Percentiles rank a stretch among this genome's conserved stretches.
Conservation (phyloP, 148 eudicot genomes). For the Chenopodium berlandieri region DNA sequence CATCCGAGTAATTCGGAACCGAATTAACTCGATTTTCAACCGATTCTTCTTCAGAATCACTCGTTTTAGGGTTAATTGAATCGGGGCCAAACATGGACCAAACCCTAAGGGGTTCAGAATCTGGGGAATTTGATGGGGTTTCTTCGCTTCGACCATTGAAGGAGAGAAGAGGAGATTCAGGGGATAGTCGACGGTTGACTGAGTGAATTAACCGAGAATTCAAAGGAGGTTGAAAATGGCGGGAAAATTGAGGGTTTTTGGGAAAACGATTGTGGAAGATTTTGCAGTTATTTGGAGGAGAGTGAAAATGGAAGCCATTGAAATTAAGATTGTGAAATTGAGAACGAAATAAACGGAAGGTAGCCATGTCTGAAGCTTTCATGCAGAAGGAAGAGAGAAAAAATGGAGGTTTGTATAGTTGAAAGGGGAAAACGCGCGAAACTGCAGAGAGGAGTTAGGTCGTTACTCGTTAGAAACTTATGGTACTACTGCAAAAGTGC, state of each 20-base stretch:
- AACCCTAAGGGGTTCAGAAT: constrained; percentile 16
- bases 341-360: constrained; percentile 36
- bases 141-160: neutral
- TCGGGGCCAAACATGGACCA: constrained; percentile 33
- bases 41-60: constrained; percentile 6
- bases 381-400: constrained; percentile 18
- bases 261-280: neutral
- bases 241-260: constrained; percentile 34
- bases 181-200: constrained; percentile 10
- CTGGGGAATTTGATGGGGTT: constrained; percentile 18
- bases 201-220: constrained; percentile 24
- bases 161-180: constrained; percentile 26
- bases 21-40: neutral
- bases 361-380: constrained; percentile 57
- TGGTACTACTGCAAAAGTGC: too few relatives aligned
- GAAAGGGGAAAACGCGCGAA: constrained; percentile 13
- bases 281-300: constrained; percentile 4
- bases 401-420: constrained; percentile 1
- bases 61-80: constrained; percentile 14
- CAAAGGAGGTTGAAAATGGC: constrained; percentile 27
- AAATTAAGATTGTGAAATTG: constrained; percentile 26
- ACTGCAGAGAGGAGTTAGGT: too few relatives aligned
- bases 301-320: constrained; percentile 1
- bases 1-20: neutral
- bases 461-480: too few relatives aligned